These are phyloP conservation scores for Parachlorella kessleri DNA, from an alignment of 139 green algal genomes.

Conservation along the genomic window DNA sequence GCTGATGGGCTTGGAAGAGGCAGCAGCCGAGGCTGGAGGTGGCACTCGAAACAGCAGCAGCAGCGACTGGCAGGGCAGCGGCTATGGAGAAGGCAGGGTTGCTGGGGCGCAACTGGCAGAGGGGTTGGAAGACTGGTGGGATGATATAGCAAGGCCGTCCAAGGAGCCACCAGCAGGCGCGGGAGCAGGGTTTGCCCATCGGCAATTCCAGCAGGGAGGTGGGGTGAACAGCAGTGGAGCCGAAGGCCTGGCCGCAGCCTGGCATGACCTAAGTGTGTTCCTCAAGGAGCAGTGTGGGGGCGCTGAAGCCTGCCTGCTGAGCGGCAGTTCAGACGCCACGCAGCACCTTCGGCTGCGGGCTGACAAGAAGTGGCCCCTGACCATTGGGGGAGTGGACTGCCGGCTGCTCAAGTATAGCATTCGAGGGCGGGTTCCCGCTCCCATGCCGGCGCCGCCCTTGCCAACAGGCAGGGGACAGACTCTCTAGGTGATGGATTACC, in stretches of 20 bases:
- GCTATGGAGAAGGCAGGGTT: neutral
- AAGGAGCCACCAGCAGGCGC: neutral
- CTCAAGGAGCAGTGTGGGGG: constrained; percentile 48
- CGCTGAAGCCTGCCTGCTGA: constrained; percentile 59
- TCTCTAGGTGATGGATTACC: too few relatives aligned
- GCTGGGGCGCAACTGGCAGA: neutral
- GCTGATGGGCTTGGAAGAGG: constrained; percentile 34
- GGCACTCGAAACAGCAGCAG: neutral
- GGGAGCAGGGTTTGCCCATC: neutral
- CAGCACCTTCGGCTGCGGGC: constrained; percentile 62
- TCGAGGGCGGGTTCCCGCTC: neutral
- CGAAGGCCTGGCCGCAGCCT: constrained; percentile 45
- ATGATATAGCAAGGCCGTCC: neutral
- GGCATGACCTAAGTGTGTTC: constrained; percentile 63
- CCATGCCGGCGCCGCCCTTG: neutral
- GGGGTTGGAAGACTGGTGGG: neutral
- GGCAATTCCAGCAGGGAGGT: neutral
- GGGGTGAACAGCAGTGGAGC: neutral
- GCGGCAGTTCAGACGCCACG: constrained; percentile 61
- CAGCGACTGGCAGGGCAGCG: neutral
- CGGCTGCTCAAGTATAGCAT: constrained; percentile 68
- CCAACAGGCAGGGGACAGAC: too few relatives aligned
- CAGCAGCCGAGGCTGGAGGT: neutral
- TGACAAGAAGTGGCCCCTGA: constrained; percentile 46
- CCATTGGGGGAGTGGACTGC: constrained; percentile 71